Base-by-base conservation (phyloP, 1,139 yeast species). In the Spathaspora sp. region DNA sequence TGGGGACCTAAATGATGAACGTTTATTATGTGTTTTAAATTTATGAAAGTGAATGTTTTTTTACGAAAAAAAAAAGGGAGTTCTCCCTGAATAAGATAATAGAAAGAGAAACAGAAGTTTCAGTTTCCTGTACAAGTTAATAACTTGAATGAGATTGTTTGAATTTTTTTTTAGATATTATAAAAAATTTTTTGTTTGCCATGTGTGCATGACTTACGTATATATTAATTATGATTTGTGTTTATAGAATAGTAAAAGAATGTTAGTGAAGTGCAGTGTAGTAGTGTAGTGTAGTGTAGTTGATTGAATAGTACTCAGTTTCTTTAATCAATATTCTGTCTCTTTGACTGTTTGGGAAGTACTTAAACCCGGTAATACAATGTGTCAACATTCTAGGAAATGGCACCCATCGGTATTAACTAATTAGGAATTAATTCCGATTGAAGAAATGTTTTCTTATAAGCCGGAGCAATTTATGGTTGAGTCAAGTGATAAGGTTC, bases 1-100 rank as follows among this genome's bases (percentile, higher is more conserved):
- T 73, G 78, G 78, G 78, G 78, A 10, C 73, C 73, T 46, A 72
- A 71, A 53, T 71, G 53, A 52, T 17, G 46, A 17, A 10, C 13
- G 11, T 24, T 13, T 11, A n/a, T 24, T 38, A 31, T 20, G 23
- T 29, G 16, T 34, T 34, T 15, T 34, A n/a, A 9, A 16, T 34
- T 34, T 34, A 34, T 34, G 38, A 34, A 34, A 17, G 11, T 9
- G 7, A 20, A 20, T 17, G 38, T 34, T 34, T 11, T 24, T 18
- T 10, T 29, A 29, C 34, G 34, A 29, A 29, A 27, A 29, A 29
- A 7, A 4, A 4, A 20, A 4, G 23, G 7, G 23, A 20, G 23
- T 20, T 20, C 4, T 20, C 23, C 23, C 23, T 7, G 23, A 20
- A 20, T 20, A 20, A 20, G 23, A 20, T 4, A 20, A 20, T 20